Evolutionary conservation across 1,139 yeast species (phyloP), one percentile per base, ranked within the genome.

Genomic region (Debaryomyces coudertii): DNA sequence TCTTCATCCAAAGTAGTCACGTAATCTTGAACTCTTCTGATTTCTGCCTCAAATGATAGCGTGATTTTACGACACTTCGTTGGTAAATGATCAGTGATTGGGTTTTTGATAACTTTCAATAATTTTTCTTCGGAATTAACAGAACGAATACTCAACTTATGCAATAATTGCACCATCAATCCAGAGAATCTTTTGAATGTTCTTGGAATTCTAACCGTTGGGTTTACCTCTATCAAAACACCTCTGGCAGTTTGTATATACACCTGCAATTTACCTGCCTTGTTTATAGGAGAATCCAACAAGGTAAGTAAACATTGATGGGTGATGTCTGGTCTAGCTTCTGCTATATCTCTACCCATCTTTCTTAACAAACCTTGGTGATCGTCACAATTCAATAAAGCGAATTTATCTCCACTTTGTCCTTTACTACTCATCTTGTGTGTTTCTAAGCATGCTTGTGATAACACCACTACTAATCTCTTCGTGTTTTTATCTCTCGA

Each of bases 121-220:
- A 93, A 80, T 66, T 90, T 90, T 63, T 93, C 99, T 65, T 93
- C 96, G 2, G 96, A 87, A 67, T 92, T 90, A 47, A 93, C 98
- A 7, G 96, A 87, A 58, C 97, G 83, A 59, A 93, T 95, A 47
- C 96, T 87, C 56, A 93, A 79, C 68, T 90, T 87, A 68, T 93
- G 98, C 56, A 93, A 76, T 49, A 93, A 77, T 68, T 93, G 99
- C 40, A 93, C 99, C 98, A 93, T 93, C 55, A 93, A 80, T 11
- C 99, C 99, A 7, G 97, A 89, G 63, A 93, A 93, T 68, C 99
- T 85, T 71, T 93, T 93, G 73, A 93, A 93, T 1, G 99, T 93
- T 76, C 99, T 85, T 48, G 99, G 99, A 58, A 93, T 93, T 69
- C 99, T 85, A 44, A 93, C 98, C 39, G 90, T 80, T 40, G 99